Evolutionary conservation across 345 rosid genomes (phyloP).

Genomic region (Heritiera fomes): DNA sequence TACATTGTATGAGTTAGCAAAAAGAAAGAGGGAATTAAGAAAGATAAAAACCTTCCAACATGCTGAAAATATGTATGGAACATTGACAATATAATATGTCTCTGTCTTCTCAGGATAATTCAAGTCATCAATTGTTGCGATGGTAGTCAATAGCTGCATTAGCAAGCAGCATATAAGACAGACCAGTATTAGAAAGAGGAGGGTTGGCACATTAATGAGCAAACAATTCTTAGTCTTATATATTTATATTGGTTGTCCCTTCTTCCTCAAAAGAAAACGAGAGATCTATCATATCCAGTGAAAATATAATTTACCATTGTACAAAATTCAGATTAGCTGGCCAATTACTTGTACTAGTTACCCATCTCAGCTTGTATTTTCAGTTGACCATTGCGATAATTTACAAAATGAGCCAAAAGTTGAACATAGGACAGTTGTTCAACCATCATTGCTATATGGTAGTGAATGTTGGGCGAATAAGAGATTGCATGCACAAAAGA

Average conservation of each 20-base stretch:
- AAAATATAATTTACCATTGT: not conserved
- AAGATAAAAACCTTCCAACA: slow-evolving; percentile 76
- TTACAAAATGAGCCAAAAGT: too few relatives aligned
- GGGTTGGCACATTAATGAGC: slow-evolving; percentile 1
- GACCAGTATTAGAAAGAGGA: not conserved
- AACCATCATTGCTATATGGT: too few relatives aligned
- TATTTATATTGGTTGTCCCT: not conserved
- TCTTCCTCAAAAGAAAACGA: not conserved
- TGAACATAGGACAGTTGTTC: too few relatives aligned
- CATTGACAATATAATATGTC: slow-evolving; percentile 87
- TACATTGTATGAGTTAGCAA: not conserved
- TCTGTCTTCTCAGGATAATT: slow-evolving; percentile 96
- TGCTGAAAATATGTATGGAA: slow-evolving; percentile 84
- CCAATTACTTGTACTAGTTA: not conserved
- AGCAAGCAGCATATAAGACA: slow-evolving; percentile 14
- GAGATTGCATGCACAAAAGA: too few relatives aligned
- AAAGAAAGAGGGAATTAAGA: slow-evolving; percentile 8
- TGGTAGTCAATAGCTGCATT: slow-evolving; percentile 75
- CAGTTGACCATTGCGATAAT: too few relatives aligned
- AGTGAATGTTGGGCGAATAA: too few relatives aligned
- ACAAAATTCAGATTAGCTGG: not conserved
- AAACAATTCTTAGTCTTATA: not conserved
- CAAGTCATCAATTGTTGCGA: slow-evolving; percentile 84
- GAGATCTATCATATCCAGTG: not conserved
- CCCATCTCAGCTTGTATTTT: not conserved